Percentiles rank a stretch among this genome's conserved stretches.
These are phyloP conservation scores for Aschersonia sp. DNA, from an alignment of 2,329 filamentous ascomycete species.

Conservation along the genomic window DNA sequence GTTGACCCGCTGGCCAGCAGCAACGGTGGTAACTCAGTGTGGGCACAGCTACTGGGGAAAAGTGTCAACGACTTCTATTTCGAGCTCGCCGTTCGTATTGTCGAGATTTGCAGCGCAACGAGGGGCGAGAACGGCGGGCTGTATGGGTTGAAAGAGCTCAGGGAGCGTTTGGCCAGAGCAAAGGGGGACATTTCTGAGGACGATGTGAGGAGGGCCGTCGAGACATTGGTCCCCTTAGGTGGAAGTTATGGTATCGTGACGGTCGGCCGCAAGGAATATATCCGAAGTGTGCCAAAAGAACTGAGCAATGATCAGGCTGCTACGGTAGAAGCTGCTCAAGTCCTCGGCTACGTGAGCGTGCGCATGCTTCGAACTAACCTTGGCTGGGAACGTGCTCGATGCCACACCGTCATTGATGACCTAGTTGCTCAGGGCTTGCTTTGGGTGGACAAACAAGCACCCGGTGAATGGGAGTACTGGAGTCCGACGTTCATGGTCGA, in stretches of 20 bases:
- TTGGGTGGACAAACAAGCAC: constrained; percentile 78
- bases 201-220: constrained; percentile 80
- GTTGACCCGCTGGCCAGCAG: constrained; percentile 71
- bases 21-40: constrained; percentile 47
- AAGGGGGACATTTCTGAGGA: constrained; percentile 75
- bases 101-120: constrained; percentile 80
- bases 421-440: constrained; percentile 77
- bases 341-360: constrained; percentile 79
- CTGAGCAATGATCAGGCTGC: constrained; percentile 87
- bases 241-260: constrained; percentile 74
- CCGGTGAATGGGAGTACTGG: constrained; percentile 84
- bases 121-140: constrained; percentile 84
- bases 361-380: constrained; percentile 82
- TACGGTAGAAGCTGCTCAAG: constrained; percentile 79
- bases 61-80: constrained; percentile 98
- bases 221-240: constrained; percentile 72
- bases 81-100: constrained; percentile 86
- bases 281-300: constrained; percentile 87
- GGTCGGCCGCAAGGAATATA: constrained; percentile 74
- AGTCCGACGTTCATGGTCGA: constrained; percentile 59
- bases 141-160: constrained; percentile 70
- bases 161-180: constrained; percentile 57
- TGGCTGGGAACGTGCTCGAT: constrained; percentile 68
- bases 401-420: constrained; percentile 84
- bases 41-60: constrained; percentile 82